Percentiles rank a stretch among this genome's conserved stretches.
Evolutionary conservation across 2,329 filamentous ascomycete genomes (phyloP).

Genomic region (Neospermospora avenae): DNA sequence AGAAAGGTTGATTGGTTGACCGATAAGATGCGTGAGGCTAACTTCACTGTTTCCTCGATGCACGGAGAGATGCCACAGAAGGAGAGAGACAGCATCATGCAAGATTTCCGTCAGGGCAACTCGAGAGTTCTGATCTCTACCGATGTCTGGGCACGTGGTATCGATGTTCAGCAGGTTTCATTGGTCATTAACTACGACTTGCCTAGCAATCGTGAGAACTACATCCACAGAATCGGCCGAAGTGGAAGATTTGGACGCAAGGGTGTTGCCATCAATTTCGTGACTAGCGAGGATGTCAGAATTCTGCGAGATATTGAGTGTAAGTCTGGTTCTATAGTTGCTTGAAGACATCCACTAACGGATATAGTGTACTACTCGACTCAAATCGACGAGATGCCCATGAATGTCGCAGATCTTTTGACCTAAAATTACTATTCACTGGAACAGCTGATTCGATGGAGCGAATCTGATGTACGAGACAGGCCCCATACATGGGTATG

Average conservation of each 20-base stretch:
- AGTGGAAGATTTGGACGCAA: slow-evolving; percentile 95
- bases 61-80: slow-evolving; percentile 99
- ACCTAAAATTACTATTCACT: slow-evolving; percentile 19
- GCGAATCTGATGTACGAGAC: neutral
- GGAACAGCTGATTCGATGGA: neutral
- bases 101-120: slow-evolving; percentile 96
- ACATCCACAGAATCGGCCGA: slow-evolving; percentile 96
- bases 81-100: slow-evolving; percentile 98
- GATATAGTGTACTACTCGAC: slow-evolving; percentile 68
- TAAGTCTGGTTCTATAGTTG: slow-evolving; percentile 46
- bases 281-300: slow-evolving; percentile 95
- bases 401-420: slow-evolving; percentile 57
- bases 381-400: slow-evolving; percentile 79
- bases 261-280: slow-evolving; percentile 99
- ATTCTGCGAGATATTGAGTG: slow-evolving; percentile 96
- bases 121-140: slow-evolving; percentile 95
- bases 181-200: slow-evolving; percentile 99
- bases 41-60: slow-evolving; percentile 98
- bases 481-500: slow-evolving; percentile 21
- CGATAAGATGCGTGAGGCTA: slow-evolving; percentile 98
- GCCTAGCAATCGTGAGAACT: slow-evolving; percentile 98
- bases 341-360: slow-evolving; percentile 18
- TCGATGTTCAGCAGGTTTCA: slow-evolving; percentile 97
- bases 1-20: slow-evolving; percentile 99
- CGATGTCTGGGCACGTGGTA: slow-evolving; percentile 96